Evolutionary conservation across 2,329 filamentous ascomycete species (phyloP), one percentile per base, ranked within the genome.

Genomic region (Furcasterigmium sp.): DNA sequence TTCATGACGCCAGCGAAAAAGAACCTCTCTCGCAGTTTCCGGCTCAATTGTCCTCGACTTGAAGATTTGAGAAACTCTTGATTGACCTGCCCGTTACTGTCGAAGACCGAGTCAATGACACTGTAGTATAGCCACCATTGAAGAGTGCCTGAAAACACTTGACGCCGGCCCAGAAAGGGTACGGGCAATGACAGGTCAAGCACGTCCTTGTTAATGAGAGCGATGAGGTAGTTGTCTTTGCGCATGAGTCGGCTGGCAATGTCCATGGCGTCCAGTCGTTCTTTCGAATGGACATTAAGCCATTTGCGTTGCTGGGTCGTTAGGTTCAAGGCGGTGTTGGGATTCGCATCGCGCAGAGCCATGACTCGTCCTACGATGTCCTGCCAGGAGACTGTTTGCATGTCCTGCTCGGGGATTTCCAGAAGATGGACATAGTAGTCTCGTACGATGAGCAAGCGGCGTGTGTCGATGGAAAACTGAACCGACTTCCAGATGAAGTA

Each of bases 201-300:
- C 29, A 97, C 80, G 48, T 97, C 93, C 63, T 98, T 97, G 71
- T 98, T 98, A 68, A 97, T 89, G 56, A 98, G 74, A 5, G 93
- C 93, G 55, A 98, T 96, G 49, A 96, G 78, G 56, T 96, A 98
- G 57, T 98, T 98, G 50, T 96, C 91, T 57, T 88, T 86, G 46
- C 93, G 84, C 93, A 98, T 97, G 37, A 98, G 68, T 25, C 93
- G 82, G 58, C 97, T 98, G 7, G 93, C 93, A 60, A 98, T 97
- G 57, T 96, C 93, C 56, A 96, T 89, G 10, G 93, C 93, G 63
- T 96, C 93, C 53, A 98, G 83, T 49, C 91, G 79, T 65, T 97
- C 89, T 61, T 96, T 95, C 18, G 89, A 94, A 58, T 94, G 89
- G 46, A 83, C 90, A 37, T 87, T 86, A 49, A 91, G 74, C 52